A percentile compares a stretch with the other conserved stretches of the same genome.
Evolutionary conservation across 1,139 yeast genomes (phyloP).

Genomic region (Protomyces arabidopsidicola): DNA sequence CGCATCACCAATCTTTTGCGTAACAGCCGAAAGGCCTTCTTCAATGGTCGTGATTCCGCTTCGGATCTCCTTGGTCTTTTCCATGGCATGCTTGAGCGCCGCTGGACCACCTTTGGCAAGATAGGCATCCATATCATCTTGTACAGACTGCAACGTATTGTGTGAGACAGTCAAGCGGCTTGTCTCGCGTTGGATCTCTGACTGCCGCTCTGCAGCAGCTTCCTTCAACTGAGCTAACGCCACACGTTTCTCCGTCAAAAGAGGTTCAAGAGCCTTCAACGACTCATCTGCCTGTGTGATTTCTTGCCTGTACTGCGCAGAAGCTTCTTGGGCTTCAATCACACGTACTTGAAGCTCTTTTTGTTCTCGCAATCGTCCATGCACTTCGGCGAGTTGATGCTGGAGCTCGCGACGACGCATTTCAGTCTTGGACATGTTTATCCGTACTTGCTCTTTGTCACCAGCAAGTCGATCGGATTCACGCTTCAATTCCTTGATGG

Average conservation of each 20-base stretch:
- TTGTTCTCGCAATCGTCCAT: constrained; percentile 45
- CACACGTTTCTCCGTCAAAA: constrained; percentile 30
- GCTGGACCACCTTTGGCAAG: constrained; percentile 15
- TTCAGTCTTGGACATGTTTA: constrained; percentile 51
- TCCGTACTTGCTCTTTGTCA: constrained; percentile 49
- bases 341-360: constrained; percentile 39
- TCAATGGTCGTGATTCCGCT: background rate
- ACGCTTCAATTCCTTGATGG: constrained; percentile 48
- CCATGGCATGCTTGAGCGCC: constrained; percentile 16
- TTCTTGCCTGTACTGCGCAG: constrained; percentile 14
- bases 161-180: constrained; percentile 25
- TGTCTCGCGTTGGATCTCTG: constrained; percentile 27
- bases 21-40: background rate
- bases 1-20: constrained; percentile 30
- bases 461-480: constrained; percentile 47
- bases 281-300: constrained; percentile 34
- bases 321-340: constrained; percentile 31
- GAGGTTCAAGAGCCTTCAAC: constrained; percentile 25
- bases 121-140: constrained; percentile 28
- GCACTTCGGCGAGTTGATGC: constrained; percentile 49
- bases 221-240: constrained; percentile 29
- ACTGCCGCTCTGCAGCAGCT: constrained; percentile 30
- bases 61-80: constrained; percentile 10
- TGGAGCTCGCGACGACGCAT: constrained; percentile 55
- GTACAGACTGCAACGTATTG: constrained; percentile 25